Base-by-base conservation (phyloP, 2,329 filamentous ascomycete species). In the Verticillium longisporum region DNA sequence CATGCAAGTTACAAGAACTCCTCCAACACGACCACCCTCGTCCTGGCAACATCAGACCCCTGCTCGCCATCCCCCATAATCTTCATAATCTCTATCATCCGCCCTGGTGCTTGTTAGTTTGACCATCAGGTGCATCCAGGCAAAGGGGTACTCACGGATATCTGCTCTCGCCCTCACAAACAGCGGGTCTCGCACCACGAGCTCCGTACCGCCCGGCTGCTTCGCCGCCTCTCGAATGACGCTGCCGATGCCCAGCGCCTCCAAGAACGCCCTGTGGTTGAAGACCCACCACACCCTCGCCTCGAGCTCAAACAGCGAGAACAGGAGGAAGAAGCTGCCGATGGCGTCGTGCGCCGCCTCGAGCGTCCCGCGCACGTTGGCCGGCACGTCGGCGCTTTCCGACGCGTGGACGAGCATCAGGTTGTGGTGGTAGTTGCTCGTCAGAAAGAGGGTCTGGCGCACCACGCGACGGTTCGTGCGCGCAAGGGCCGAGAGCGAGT, bases 261-360 rank as follows among this genome's bases (percentile, higher is more conserved):
- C 90, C 59, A 93, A 80, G 69, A 93, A 93, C 0, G 90, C 90
- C 1, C 90, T 79, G 70, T 93, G 90, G 71, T 92, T 90, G 66
- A 92, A 91, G 0, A 91, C 89, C 90, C 90, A 94, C 90, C 90
- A 93, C 1, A 92, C 89, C 14, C 87, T 82, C 1, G 89, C 88
- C 75, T 94, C 90, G 15, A 79, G 78, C 66, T 88, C 85, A 64
- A 92, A 86, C 13, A 91, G 75, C 41, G 77, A 78, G 73, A 87
- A 90, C 6, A 92, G 80, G 61, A 92, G 80, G 71, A 93, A 92
- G 70, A 92, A 94, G 1, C 88, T 80, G 55, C 81, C 83, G 56
- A 94, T 84, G 4, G 90, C 90, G 69, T 90, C 88, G 67, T 91
- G 87, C 0, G 90, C 90, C 0, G 89, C 88, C 72, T 92, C 89